Percentiles rank a stretch among this genome's conserved stretches.
Conservation (phyloP, 2,329 filamentous ascomycete species). For the Pseudocercospora vitis region DNA sequence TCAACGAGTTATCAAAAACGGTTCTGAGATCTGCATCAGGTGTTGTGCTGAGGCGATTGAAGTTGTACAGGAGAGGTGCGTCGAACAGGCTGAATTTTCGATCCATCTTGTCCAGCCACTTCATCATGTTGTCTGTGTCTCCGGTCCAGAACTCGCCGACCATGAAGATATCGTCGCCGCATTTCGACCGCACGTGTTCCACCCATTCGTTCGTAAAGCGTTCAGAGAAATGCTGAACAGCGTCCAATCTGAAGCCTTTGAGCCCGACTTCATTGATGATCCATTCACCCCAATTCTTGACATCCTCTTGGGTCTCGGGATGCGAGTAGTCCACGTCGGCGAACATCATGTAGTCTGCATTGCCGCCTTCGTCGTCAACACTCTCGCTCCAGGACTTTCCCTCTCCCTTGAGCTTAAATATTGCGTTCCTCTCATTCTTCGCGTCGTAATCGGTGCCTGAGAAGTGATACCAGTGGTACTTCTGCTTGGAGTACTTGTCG, state of each 20-base stretch:
- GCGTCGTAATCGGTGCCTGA: constrained; percentile 65
- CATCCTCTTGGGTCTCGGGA: constrained; percentile 62
- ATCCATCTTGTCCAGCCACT: constrained; percentile 53
- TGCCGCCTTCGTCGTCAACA: constrained; percentile 60
- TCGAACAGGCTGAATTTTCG: constrained; percentile 65
- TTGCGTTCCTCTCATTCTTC: constrained; percentile 55
- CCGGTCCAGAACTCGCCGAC: constrained; percentile 70
- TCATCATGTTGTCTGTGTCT: constrained; percentile 55
- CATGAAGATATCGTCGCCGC: constrained; percentile 57
- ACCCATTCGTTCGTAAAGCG: constrained; percentile 65
- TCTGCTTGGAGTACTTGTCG: constrained; percentile 59
- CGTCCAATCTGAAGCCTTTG: constrained; percentile 67
- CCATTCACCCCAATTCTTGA: constrained; percentile 68
- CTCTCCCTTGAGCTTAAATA: constrained; percentile 57
- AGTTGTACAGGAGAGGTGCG: constrained; percentile 66
- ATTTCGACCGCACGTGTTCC: constrained; percentile 44
- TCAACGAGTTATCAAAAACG: constrained; percentile 27
- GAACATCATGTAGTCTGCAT: constrained; percentile 69
- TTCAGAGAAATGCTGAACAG: constrained; percentile 68
- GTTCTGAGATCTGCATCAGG: constrained; percentile 58
- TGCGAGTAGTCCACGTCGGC: constrained; percentile 66
- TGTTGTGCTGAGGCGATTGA: constrained; percentile 54
- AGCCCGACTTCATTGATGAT: constrained; percentile 60
- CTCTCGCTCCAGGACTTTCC: constrained; percentile 62
- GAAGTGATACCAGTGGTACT: constrained; percentile 68